Evolutionary conservation across 1,139 yeast species (phyloP).

Genomic region (Taphrina flavorubra): DNA sequence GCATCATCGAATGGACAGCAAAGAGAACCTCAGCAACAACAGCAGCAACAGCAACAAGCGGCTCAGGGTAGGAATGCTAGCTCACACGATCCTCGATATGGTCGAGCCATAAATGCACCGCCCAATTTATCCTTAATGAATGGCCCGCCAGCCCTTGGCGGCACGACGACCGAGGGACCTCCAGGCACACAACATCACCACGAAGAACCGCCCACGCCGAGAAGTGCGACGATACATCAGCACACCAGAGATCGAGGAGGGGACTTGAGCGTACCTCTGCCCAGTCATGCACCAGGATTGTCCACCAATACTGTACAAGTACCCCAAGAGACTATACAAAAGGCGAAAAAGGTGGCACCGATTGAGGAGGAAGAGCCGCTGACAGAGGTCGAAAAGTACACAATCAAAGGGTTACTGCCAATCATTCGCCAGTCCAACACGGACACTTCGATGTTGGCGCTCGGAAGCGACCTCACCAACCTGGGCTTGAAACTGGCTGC

Average conservation of each 20-base stretch:
- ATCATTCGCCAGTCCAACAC: slow-evolving; percentile 70
- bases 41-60: slow-evolving; percentile 5
- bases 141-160: slow-evolving; percentile 38
- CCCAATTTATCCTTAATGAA: slow-evolving; percentile 37
- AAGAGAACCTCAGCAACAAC: background rate
- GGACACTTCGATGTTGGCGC: slow-evolving; percentile 72
- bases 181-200: slow-evolving; percentile 32
- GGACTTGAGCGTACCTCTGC: slow-evolving; percentile 24
- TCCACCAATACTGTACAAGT: slow-evolving; percentile 11
- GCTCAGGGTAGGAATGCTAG: background rate
- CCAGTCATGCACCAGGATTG: slow-evolving; percentile 38
- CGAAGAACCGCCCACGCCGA: slow-evolving; percentile 29
- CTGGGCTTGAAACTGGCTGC: slow-evolving; percentile 66
- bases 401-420: slow-evolving; percentile 73
- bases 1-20: background rate
- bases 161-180: slow-evolving; percentile 28
- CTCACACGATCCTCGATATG: slow-evolving; percentile 16
- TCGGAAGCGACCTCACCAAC: slow-evolving; percentile 81
- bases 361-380: slow-evolving; percentile 31
- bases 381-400: slow-evolving; percentile 56
- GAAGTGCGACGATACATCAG: slow-evolving; percentile 15
- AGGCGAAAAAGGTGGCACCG: slow-evolving; percentile 13
- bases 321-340: slow-evolving; percentile 16
- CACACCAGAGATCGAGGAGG: slow-evolving; percentile 32
- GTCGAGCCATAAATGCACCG: slow-evolving; percentile 32